Evolutionary conservation across 2,329 filamentous ascomycete genomes (phyloP).

Genomic region (Cryphonectria carpinicola): DNA sequence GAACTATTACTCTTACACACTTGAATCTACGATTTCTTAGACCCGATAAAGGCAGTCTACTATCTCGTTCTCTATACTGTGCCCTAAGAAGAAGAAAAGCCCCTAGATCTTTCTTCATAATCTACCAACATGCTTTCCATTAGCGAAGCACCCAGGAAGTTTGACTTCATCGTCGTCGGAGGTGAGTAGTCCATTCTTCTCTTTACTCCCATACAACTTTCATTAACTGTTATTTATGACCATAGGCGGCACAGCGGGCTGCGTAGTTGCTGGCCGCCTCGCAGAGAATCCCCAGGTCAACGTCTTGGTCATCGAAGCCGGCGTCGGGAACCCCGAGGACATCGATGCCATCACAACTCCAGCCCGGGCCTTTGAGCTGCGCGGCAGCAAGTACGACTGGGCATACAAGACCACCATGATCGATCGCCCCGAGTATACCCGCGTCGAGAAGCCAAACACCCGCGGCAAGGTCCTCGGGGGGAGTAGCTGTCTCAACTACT

Average conservation of each 20-base stretch:
- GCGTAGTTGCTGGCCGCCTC: constrained; percentile 53
- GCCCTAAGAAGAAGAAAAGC: not conserved
- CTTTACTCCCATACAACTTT: too few species aligned
- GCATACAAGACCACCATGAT: constrained; percentile 65
- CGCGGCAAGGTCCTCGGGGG: constrained; percentile 64
- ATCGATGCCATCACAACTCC: constrained; percentile 58
- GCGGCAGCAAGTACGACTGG: constrained; percentile 62
- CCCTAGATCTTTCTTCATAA: not conserved
- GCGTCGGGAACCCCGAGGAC: constrained; percentile 51
- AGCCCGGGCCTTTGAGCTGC: constrained; percentile 55
- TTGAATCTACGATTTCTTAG: too few species aligned
- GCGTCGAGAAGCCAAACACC: constrained; percentile 66
- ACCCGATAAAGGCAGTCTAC: not conserved
- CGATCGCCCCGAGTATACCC: constrained; percentile 60
- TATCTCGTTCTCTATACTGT: not conserved
- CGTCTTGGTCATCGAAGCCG: constrained; percentile 53
- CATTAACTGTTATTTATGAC: not conserved
- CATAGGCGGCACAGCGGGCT: constrained; percentile 52
- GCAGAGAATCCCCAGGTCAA: constrained; percentile 53
- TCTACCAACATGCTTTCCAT: constrained; percentile 32
- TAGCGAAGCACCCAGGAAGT: constrained; percentile 30
- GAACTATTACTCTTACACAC: too few species aligned
- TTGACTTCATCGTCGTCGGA: constrained; percentile 47
- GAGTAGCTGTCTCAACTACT: constrained; percentile 64
- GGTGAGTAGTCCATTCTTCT: constrained; percentile 28